These are phyloP conservation scores for Candida nitratophila DNA, from an alignment of 805 yeast species.

Conservation along the genomic window DNA sequence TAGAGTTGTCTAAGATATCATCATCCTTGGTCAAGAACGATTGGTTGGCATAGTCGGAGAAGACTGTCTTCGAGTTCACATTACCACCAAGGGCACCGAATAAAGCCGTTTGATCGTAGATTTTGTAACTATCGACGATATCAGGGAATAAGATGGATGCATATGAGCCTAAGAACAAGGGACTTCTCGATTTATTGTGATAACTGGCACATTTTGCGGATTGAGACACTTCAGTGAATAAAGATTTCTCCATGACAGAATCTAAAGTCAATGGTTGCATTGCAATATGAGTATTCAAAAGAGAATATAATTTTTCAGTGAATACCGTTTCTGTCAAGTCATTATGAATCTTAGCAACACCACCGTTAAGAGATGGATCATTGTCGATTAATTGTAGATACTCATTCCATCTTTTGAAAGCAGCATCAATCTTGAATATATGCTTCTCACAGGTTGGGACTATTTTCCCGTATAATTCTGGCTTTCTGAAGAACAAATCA, in stretches of 20 bases:
- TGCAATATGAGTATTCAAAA: constrained; percentile 37
- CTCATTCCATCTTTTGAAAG: constrained; percentile 79
- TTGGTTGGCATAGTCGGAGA: constrained; percentile 10
- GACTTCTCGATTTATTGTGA: constrained; percentile 43
- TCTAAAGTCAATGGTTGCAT: constrained; percentile 39
- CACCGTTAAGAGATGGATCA: constrained; percentile 27
- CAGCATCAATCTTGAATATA: constrained; percentile 60
- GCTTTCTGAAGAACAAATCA: constrained; percentile 56
- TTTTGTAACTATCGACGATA: constrained; percentile 43
- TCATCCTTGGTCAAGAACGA: constrained; percentile 7
- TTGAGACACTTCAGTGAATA: constrained; percentile 55
- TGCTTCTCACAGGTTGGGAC: constrained; percentile 42
- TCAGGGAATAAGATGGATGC: constrained; percentile 62
- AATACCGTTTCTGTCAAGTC: constrained; percentile 3
- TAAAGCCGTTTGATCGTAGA: constrained; percentile 46
- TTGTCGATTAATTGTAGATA: constrained; percentile 47
- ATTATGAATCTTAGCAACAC: constrained; percentile 2
- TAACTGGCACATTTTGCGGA: constrained; percentile 34
- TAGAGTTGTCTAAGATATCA: background rate
- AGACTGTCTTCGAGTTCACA: constrained; percentile 14
- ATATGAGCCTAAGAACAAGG: constrained; percentile 55
- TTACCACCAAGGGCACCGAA: constrained; percentile 47
- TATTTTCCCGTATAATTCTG: constrained; percentile 18
- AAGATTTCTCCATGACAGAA: constrained; percentile 56
- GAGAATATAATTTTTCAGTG: constrained; percentile 19